Evolutionary conservation across 2,329 filamentous ascomycete genomes (phyloP).

Genomic region (Myrmaecium sp.): DNA sequence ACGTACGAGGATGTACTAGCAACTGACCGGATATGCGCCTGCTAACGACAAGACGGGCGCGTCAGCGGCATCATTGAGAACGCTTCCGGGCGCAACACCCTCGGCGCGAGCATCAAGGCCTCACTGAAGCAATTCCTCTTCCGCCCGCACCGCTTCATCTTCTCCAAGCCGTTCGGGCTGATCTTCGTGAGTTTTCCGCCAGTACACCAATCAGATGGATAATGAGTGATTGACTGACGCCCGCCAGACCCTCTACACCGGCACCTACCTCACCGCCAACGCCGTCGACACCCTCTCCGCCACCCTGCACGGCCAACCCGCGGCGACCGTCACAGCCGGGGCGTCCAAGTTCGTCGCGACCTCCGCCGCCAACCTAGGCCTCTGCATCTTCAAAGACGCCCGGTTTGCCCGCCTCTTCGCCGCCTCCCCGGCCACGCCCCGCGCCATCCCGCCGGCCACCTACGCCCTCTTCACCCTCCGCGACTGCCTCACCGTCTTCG

Average conservation of each 20-base stretch:
- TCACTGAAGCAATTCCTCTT: conserved; percentile 40
- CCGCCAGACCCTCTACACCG: conserved; percentile 50
- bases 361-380: conserved; percentile 62
- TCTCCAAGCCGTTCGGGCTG: conserved; percentile 50
- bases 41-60: conserved; percentile 3
- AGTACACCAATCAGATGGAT: not conserved
- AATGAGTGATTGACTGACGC: not conserved
- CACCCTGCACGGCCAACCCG: conserved; percentile 35
- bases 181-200: conserved; percentile 29
- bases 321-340: conserved; percentile 52
- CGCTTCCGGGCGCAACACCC: conserved; percentile 49
- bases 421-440: conserved; percentile 32
- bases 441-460: conserved; percentile 47
- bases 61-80: conserved; percentile 63
- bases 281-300: conserved; percentile 63
- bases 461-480: conserved; percentile 67
- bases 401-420: conserved; percentile 74
- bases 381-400: conserved; percentile 82
- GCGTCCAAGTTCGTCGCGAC: conserved; percentile 68
- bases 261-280: conserved; percentile 84
- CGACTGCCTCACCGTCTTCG: conserved; percentile 81
- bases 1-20: conserved; percentile 11
- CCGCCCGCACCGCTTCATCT: conserved; percentile 43
- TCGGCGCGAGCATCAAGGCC: conserved; percentile 40
- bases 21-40: not conserved